phyloP scores from a whole-genome alignment of 768 basidiomycete genomes.

The Pleurotus djamor region DNA sequence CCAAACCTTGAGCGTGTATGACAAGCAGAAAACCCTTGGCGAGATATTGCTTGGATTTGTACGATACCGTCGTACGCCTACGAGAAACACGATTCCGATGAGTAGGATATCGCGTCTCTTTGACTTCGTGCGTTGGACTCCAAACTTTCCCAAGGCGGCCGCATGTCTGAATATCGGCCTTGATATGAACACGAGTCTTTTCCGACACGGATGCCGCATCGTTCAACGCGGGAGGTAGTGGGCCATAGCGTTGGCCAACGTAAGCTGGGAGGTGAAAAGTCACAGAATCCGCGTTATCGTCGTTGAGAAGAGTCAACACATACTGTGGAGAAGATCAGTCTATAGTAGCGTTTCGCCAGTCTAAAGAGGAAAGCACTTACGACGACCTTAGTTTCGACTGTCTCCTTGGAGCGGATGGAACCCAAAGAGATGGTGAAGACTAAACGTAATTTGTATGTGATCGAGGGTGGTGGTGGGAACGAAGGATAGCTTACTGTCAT shows the following conservation, averaged over 20 bases:
- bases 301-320: slow-evolving; percentile 50
- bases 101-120: slow-evolving; percentile 28
- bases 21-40: slow-evolving; percentile 49
- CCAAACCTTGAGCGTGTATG: slow-evolving; percentile 45
- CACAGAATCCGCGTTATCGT: slow-evolving; percentile 43
- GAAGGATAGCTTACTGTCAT: slow-evolving; percentile 41
- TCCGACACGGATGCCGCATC: slow-evolving; percentile 22
- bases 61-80: slow-evolving; percentile 35
- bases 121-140: slow-evolving; percentile 46
- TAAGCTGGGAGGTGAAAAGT: slow-evolving; percentile 53
- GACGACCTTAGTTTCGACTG: slow-evolving; percentile 36
- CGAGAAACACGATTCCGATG: slow-evolving; percentile 30
- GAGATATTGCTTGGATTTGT: slow-evolving; percentile 39
- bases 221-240: slow-evolving; percentile 33
- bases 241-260: slow-evolving; percentile 53
- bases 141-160: slow-evolving; percentile 34
- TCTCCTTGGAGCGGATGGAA: slow-evolving; percentile 40
- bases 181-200: slow-evolving; percentile 36
- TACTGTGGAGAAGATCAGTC: slow-evolving; percentile 28
- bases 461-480: not conserved
- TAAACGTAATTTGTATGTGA: slow-evolving; percentile 13
- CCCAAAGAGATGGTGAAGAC: slow-evolving; percentile 62
- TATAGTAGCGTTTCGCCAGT: not conserved
- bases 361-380: slow-evolving; percentile 24
- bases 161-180: slow-evolving; percentile 46